phyloP scores from a whole-genome alignment of 495 filamentous ascomycete species.

The Talaromyces borbonicus region DNA sequence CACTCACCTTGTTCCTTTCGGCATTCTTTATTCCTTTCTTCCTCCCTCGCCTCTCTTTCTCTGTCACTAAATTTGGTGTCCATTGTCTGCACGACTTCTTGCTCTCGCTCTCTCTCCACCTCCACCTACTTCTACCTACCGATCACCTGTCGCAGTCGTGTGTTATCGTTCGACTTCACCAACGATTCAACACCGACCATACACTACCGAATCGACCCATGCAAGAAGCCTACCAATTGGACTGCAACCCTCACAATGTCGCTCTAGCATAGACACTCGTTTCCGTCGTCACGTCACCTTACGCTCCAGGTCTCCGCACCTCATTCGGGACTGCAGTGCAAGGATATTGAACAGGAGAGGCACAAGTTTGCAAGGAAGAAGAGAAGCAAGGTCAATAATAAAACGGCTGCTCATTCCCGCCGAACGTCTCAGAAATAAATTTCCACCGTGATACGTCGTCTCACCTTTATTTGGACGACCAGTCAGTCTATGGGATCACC shows the following conservation, averaged over 20 bases:
- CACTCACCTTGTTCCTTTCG: not conserved
- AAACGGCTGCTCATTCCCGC: too few relatives aligned
- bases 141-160: not conserved
- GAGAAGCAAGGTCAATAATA: too few relatives aligned
- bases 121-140: not conserved
- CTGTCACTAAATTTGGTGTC: not conserved
- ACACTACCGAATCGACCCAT: not conserved
- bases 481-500: slow-evolving; percentile 5
- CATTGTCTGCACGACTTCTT: not conserved
- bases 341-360: too few relatives aligned
- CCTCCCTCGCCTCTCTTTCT: not conserved
- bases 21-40: slow-evolving; percentile 2
- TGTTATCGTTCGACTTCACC: not conserved
- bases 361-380: too few relatives aligned
- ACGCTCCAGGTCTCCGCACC: not conserved
- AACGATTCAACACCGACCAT: not conserved
- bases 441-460: too few relatives aligned
- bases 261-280: not conserved
- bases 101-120: not conserved
- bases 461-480: slow-evolving; percentile 2
- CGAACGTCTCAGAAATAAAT: too few relatives aligned
- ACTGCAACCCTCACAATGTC: not conserved
- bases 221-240: slow-evolving; percentile 3
- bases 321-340: not conserved
- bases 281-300: not conserved